Percentiles rank a stretch among this genome's conserved stretches.
Conservation (phyloP, 345 rosid species). For the Kernera saxatilis region DNA sequence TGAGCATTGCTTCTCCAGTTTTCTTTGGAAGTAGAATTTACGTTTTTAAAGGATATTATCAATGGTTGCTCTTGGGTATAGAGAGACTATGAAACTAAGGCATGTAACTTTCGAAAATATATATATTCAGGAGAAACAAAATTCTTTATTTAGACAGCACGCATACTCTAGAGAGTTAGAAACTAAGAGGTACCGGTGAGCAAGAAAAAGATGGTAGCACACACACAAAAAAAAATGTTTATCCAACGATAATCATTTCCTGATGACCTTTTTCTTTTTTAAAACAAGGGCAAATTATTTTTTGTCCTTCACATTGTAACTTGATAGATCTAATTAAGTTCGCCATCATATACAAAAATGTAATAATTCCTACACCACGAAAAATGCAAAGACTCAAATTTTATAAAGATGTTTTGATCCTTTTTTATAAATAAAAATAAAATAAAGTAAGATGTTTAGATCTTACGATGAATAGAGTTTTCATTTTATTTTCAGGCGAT, state of each 20-base stretch:
- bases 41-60: too few relatives aligned
- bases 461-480: constrained; percentile 22
- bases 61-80: too few relatives aligned
- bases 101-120: too few relatives aligned
- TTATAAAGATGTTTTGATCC: background rate
- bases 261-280: background rate
- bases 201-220: too few relatives aligned
- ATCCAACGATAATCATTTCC: background rate
- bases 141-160: too few relatives aligned
- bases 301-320: background rate
- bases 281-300: background rate
- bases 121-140: too few relatives aligned
- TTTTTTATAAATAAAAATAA: background rate
- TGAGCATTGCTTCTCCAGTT: too few relatives aligned
- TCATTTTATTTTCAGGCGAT: constrained; percentile 20
- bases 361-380: background rate
- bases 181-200: too few relatives aligned
- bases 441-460: constrained; percentile 8
- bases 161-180: too few relatives aligned
- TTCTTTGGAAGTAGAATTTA: too few relatives aligned
- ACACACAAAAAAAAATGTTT: too few relatives aligned
- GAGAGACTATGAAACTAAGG: too few relatives aligned
- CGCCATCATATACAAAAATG: background rate
- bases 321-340: background rate
- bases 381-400: background rate